These are phyloP conservation scores for Phialocephala subalpina DNA, from an alignment of 2,329 filamentous ascomycete genomes.

Conservation along the genomic window DNA sequence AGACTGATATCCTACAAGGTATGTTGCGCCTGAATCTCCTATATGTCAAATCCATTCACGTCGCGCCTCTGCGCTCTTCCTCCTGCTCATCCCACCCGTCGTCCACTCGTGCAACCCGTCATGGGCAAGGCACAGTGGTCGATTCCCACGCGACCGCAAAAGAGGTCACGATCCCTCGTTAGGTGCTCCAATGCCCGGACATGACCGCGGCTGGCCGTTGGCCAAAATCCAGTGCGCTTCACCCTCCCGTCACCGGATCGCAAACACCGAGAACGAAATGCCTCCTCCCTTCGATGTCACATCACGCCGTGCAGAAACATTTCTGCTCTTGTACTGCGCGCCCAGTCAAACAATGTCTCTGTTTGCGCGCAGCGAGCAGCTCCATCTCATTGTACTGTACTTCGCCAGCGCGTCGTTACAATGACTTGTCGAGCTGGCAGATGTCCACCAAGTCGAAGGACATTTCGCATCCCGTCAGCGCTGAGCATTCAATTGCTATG, in stretches of 20 bases:
- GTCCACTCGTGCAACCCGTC: conserved; percentile 30
- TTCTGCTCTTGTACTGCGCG: conserved; percentile 29
- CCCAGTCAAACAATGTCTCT: conserved; percentile 41
- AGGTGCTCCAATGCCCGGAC: conserved; percentile 39
- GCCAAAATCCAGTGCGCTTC: conserved; percentile 32
- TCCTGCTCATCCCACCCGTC: conserved; percentile 21
- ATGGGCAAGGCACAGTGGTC: conserved; percentile 31
- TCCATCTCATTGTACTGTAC: conserved; percentile 21
- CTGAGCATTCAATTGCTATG: conserved; percentile 35
- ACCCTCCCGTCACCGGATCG: conserved; percentile 39
- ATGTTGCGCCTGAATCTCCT: conserved; percentile 15
- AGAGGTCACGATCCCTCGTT: conserved; percentile 41
- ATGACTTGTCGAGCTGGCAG: conserved; percentile 31
- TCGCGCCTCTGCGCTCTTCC: conserved; percentile 10
- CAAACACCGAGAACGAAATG: conserved; percentile 39
- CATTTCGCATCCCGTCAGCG: conserved; percentile 31
- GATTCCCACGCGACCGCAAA: conserved; percentile 38
- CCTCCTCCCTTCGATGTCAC: conserved; percentile 39
- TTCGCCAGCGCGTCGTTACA: conserved; percentile 33
- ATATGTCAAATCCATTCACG: conserved; percentile 18
- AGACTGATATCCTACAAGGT: conserved; percentile 5
- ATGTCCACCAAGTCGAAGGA: conserved; percentile 5
- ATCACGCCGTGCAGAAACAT: conserved; percentile 31
- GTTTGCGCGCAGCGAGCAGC: conserved; percentile 29
- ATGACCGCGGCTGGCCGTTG: conserved; percentile 35